Evolutionary conservation across 352 stramenopile species (phyloP).

Genomic region (Phytophthora pisi): DNA sequence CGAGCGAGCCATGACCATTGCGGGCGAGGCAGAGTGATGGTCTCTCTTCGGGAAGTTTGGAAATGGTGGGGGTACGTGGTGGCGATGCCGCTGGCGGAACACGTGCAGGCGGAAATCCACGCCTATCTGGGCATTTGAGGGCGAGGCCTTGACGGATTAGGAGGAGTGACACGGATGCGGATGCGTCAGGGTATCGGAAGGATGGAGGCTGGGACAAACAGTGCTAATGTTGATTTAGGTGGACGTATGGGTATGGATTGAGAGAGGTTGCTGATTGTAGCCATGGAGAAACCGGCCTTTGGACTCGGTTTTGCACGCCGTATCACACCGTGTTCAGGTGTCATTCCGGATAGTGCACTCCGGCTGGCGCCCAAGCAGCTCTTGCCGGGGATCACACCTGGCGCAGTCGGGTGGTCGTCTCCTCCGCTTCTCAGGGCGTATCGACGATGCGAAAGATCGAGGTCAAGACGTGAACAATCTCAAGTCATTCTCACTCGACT

Average conservation of each 20-base stretch:
- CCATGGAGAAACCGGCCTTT: neutral
- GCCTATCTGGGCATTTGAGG: too few species aligned
- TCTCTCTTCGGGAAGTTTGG: neutral
- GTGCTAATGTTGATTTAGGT: neutral
- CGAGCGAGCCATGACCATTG: slow-evolving; percentile 22
- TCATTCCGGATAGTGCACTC: neutral
- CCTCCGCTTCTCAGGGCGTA: neutral
- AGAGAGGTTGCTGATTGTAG: neutral
- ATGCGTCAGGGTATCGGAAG: neutral
- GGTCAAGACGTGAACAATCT: neutral
- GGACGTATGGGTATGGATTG: neutral
- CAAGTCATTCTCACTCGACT: too few species aligned
- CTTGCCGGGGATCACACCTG: neutral
- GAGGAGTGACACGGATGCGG: too few species aligned
- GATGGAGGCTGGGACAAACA: neutral
- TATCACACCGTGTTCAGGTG: neutral
- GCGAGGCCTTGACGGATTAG: too few species aligned
- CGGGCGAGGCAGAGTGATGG: slow-evolving; percentile 17
- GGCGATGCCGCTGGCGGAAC: too few species aligned
- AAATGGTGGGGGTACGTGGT: neutral
- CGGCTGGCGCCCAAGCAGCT: neutral
- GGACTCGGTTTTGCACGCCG: neutral
- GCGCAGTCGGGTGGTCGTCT: neutral
- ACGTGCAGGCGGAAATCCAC: too few species aligned
- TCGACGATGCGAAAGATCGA: slow-evolving; percentile 3